Evolutionary conservation across 2,329 filamentous ascomycete species (phyloP), one percentile per base, ranked within the genome.

Genomic region (Clarireedia homoeocarpa): DNA sequence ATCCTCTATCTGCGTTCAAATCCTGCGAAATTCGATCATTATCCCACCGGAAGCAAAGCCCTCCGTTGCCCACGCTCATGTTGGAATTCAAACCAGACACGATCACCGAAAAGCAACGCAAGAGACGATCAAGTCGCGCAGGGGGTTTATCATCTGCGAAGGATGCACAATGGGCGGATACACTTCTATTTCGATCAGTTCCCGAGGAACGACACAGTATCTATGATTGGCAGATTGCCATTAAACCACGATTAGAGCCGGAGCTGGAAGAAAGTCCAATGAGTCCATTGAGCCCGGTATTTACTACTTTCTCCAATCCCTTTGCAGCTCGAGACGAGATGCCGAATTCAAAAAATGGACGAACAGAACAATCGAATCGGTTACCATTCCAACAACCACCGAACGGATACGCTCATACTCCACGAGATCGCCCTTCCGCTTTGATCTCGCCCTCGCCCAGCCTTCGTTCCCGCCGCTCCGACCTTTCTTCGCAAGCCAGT

Each of bases 111-210:
- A 84, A 82, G 66, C 73, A 83, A 60, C 78, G 81, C 55, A 86
- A 85, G 63, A 78, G 83, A 50, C 76, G 83, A 58, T 86, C 83
- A 48, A 86, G 83, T 62, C 76, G 83, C 58, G 80, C 83, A 3
- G 77, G 79, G 4, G 80, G 79, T 3, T 71, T 86, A 23, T 62
- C 65, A 14, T 61, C 63, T 4, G 49, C 12, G 26, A 67, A 66
- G 48, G 66, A 67, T 47, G 59, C 65, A 2, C 53, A 55, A 51
- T 66, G 64, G 62, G 48, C 63, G 12, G 65, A 66, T 53, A 77
- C 75, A 0, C 68, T 86, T 2, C 78, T 78, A 71, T 85, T 86
- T 59, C 80, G 83, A 34, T 71, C 75, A 0, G 71, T 76, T 15
- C 69, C 72, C 4, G 79, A 84, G 17, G 79, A 83, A 55, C 73